Evolutionary conservation across 768 basidiomycete species (phyloP), one percentile per base, ranked within the genome.

Genomic region (Heimioporus sp.): DNA sequence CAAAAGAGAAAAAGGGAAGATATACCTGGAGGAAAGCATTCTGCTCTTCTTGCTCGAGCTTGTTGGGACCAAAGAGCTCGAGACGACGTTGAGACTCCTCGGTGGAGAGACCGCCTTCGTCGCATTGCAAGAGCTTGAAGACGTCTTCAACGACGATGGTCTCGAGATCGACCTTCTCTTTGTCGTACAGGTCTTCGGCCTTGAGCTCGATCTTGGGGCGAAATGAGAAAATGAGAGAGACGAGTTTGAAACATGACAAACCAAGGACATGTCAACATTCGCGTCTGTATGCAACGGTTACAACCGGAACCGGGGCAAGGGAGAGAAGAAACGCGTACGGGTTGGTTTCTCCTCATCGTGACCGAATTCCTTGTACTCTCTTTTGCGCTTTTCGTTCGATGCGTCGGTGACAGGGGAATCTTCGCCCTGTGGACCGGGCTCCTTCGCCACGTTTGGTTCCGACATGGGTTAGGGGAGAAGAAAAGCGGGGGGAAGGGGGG

Each of bases 121-220:
- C 79, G 69, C 92, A 95, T 71, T 98, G 93, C 46, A 98, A 86
- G 46, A 98, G 87, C 55, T 87, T 91, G 80, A 97, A 93, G 69
- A 98, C 95, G 64, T 98, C 96, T 61, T 93, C 92, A 69, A 98
- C 89, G 58, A 92, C 87, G 61, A 98, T 87, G 19, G 93, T 95
- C 78, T 98, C 96, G 53, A 98, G 79, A 73, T 98, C 96, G 73
- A 98, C 96, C 78, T 98, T 98, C 75, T 98, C 96, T 77, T 96
- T 96, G 73, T 97, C 94, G 70, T 97, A 98, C 45, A 94, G 74
- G 70, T 95, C 92, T 72, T 94, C 92, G 4, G 92, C 91, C 70
- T 86, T 92, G 61, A 95, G 80, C 72, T 93, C 88, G 54, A 95
- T 94, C 82, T 78, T 39, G 9, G 6, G 15, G 2, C 49, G 21